Percentiles rank a stretch among this genome's conserved stretches.
These are phyloP conservation scores for Insectozyma bohioensis DNA, from an alignment of 1,139 yeast species.

Conservation along the genomic window DNA sequence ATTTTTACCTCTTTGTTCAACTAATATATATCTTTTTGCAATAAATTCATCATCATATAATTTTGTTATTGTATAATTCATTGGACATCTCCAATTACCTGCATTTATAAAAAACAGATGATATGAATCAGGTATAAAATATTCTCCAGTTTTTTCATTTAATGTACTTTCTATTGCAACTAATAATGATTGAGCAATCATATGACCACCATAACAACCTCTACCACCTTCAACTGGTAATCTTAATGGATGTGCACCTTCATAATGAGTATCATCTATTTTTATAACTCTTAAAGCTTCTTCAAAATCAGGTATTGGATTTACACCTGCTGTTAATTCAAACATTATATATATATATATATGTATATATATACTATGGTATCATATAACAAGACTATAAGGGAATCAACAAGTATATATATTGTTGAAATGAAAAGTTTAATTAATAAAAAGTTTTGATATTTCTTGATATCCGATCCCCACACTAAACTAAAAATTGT, in stretches of 20 bases:
- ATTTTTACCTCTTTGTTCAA: constrained; percentile 28
- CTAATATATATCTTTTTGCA: constrained; percentile 28
- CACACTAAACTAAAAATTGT: too few species aligned
- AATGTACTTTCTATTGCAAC: constrained; percentile 55
- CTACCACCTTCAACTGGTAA: constrained; percentile 53
- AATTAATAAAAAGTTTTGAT: too few species aligned
- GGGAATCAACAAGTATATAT: too few species aligned
- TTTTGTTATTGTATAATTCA: constrained; percentile 58
- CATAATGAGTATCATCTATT: constrained; percentile 28
- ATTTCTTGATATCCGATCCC: too few species aligned
- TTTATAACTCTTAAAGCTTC: constrained; percentile 39
- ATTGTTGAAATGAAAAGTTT: too few species aligned
- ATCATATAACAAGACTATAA: too few species aligned
- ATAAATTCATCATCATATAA: constrained; percentile 38
- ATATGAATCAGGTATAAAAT: constrained; percentile 36
- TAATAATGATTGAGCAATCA: constrained; percentile 68
- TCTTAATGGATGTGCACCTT: constrained; percentile 39
- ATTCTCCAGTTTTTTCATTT: constrained; percentile 14
- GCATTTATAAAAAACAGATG: constrained; percentile 44
- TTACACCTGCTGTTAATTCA: constrained; percentile 11
- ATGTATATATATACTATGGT: too few species aligned
- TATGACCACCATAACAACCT: constrained; percentile 79
- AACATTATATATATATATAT: constrained; percentile 5
- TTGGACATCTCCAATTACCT: constrained; percentile 50
- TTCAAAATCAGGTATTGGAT: constrained; percentile 29